phyloP scores from a whole-genome alignment of 805 yeast genomes.

The Barnettozyma sucrosica region DNA sequence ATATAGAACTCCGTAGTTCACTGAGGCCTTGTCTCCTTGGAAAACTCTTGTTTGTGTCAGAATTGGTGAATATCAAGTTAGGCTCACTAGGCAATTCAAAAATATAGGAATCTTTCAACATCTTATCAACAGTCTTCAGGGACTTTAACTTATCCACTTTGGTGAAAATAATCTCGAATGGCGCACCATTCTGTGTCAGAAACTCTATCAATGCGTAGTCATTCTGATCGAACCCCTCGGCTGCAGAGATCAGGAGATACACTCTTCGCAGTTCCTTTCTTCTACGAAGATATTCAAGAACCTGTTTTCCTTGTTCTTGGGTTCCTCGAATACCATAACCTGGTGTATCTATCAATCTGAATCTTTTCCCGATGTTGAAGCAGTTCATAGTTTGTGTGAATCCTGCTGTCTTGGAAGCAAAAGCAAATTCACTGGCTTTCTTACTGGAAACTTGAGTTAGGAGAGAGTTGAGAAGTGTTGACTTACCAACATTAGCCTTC shows the following conservation, averaged over 20 bases:
- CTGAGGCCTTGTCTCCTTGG: conserved; percentile 46
- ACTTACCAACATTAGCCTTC: conserved; percentile 82
- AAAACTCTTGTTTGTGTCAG: conserved; percentile 31
- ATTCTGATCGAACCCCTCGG: conserved; percentile 50
- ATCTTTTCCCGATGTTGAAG: conserved; percentile 55
- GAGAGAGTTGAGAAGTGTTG: conserved; percentile 63
- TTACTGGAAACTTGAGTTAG: conserved; percentile 35
- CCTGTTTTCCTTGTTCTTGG: conserved; percentile 61
- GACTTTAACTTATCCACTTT: conserved; percentile 57
- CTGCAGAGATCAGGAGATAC: conserved; percentile 56
- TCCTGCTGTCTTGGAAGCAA: conserved; percentile 50
- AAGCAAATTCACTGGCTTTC: conserved; percentile 38
- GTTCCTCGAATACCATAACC: conserved; percentile 81
- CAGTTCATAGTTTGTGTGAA: conserved; percentile 60
- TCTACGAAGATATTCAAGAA: conserved; percentile 52
- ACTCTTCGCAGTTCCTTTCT: conserved; percentile 51
- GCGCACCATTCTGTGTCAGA: conserved; percentile 48
- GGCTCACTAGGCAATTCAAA: conserved; percentile 39
- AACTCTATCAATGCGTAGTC: conserved; percentile 50
- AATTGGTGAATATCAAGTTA: conserved; percentile 44
- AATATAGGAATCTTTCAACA: conserved; percentile 34
- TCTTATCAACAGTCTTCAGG: conserved; percentile 33
- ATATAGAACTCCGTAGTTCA: conserved; percentile 43
- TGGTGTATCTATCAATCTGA: conserved; percentile 78
- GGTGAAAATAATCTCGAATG: conserved; percentile 72